phyloP scores from a whole-genome alignment of 768 basidiomycete genomes.

The Favolaschia claudopus region DNA sequence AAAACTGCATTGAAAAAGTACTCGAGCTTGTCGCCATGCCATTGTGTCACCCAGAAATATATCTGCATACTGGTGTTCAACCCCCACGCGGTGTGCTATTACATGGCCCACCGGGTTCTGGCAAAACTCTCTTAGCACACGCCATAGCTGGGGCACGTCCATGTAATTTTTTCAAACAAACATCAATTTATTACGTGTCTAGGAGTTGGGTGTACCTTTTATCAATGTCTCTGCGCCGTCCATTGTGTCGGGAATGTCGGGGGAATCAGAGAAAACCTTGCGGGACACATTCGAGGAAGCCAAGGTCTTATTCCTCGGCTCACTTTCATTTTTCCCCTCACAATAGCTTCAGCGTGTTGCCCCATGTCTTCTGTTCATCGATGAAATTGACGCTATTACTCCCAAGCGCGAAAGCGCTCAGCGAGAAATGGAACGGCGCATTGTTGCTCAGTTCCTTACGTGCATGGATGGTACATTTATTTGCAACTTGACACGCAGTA shows the following conservation, averaged over 20 bases:
- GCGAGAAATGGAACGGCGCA: slow-evolving; percentile 96
- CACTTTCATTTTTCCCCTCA: not conserved
- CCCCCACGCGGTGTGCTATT: slow-evolving; percentile 92
- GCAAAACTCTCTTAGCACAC: slow-evolving; percentile 93
- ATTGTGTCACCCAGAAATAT: slow-evolving; percentile 93
- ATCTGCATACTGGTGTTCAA: slow-evolving; percentile 90
- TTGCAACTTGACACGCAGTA: not conserved
- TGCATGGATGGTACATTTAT: slow-evolving; percentile 92
- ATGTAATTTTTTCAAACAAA: not conserved
- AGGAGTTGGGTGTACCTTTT: slow-evolving; percentile 95
- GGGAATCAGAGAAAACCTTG: slow-evolving; percentile 96
- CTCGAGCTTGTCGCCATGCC: slow-evolving; percentile 98
- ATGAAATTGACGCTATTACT: slow-evolving; percentile 98
- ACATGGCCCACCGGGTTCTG: slow-evolving; percentile 96
- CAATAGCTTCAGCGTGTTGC: slow-evolving; percentile 85
- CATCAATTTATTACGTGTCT: slow-evolving; percentile 10
- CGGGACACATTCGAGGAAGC: slow-evolving; percentile 98
- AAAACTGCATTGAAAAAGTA: slow-evolving; percentile 87
- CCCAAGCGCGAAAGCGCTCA: slow-evolving; percentile 98
- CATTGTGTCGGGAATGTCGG: slow-evolving; percentile 97
- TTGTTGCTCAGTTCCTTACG: slow-evolving; percentile 96
- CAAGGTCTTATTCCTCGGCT: slow-evolving; percentile 58
- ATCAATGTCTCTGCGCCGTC: slow-evolving; percentile 95
- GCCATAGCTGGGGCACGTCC: slow-evolving; percentile 88
- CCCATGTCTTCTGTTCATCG: slow-evolving; percentile 94